Evolutionary conservation across 371 early-diverging fungal species (phyloP), one percentile per base, ranked within the genome.

Genomic region (Syncephalis plumigaleata): DNA sequence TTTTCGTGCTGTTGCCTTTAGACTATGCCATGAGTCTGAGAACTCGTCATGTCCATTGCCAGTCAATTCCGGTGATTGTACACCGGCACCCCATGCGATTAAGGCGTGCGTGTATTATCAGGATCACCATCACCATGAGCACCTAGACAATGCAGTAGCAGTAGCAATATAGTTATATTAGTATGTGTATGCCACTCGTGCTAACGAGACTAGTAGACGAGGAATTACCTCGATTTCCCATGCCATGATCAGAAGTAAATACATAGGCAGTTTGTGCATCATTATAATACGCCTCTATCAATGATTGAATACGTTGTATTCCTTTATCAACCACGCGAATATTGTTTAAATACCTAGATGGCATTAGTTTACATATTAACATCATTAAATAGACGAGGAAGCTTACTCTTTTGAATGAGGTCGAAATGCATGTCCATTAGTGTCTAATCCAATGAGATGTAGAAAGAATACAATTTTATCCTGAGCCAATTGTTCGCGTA

Each of bases 71-170:
- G 84, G 80, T 40, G 75, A 58, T 22, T 67, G 49, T 13, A 91
- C 64, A 15, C 96, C 96, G 11, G 92, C 88, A 36, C 96, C 96
- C 93, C 96, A 95, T 26, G 84, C 87, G 49, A 95, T 71, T 20
- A 95, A 61, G 96, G 96, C 8, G 93, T 93, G 36, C 84, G 70
- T 1, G 93, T 93, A 53, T 87, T 88, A 56, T 92, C 88, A 7
- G 93, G 92, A 57, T 95, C 81, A 9, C 93, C 93, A 56, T 95
- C 95, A 40, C 95, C 95, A 56, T 94, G 95, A 37, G 61, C 83
- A 39, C 91, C 75, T 62, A 55, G 43, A 46, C 18, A 15, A 37
- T n/a, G 40, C n/a, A 16, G 44, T 5, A 21, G 42, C 20, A 48
- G 21, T 18, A n/a, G 27, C 21, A 38, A 26, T 15, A 51, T 25